These are phyloP conservation scores for Suhomyces kunorum DNA, from an alignment of 1,139 yeast species.

Conservation along the genomic window DNA sequence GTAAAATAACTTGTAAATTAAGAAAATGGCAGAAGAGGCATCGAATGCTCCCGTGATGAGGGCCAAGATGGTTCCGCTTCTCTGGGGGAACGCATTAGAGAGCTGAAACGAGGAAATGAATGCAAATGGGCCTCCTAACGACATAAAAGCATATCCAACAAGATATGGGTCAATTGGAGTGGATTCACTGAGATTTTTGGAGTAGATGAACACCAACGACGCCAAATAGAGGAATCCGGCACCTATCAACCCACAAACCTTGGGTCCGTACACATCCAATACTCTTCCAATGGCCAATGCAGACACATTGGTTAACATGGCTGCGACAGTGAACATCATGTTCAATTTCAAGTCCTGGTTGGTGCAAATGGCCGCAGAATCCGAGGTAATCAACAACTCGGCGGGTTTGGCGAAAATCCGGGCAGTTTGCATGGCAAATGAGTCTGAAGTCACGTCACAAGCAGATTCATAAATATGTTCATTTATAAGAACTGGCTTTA, in stretches of 20 bases:
- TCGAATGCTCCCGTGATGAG: slow-evolving; percentile 50
- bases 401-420: slow-evolving; percentile 5
- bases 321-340: slow-evolving; percentile 49
- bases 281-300: slow-evolving; percentile 44
- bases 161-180: slow-evolving; percentile 42
- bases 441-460: slow-evolving; percentile 30
- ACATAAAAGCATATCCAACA: slow-evolving; percentile 42
- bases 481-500: slow-evolving; percentile 42
- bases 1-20: slow-evolving; percentile 38
- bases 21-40: slow-evolving; percentile 48
- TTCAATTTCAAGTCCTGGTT: slow-evolving; percentile 47
- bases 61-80: slow-evolving; percentile 45
- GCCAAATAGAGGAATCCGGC: slow-evolving; percentile 40
- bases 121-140: slow-evolving; percentile 51
- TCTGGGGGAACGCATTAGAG: slow-evolving; percentile 45
- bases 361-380: slow-evolving; percentile 26
- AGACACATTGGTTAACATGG: slow-evolving; percentile 46
- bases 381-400: slow-evolving; percentile 2
- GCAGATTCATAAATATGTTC: slow-evolving; percentile 42
- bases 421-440: slow-evolving; percentile 7
- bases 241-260: slow-evolving; percentile 46
- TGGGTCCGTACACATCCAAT: slow-evolving; percentile 46
- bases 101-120: slow-evolving; percentile 48
- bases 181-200: slow-evolving; percentile 20
- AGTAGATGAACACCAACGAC: slow-evolving; percentile 40